These are phyloP conservation scores for Starmerella kuoi DNA, from an alignment of 805 yeast genomes.

Conservation along the genomic window DNA sequence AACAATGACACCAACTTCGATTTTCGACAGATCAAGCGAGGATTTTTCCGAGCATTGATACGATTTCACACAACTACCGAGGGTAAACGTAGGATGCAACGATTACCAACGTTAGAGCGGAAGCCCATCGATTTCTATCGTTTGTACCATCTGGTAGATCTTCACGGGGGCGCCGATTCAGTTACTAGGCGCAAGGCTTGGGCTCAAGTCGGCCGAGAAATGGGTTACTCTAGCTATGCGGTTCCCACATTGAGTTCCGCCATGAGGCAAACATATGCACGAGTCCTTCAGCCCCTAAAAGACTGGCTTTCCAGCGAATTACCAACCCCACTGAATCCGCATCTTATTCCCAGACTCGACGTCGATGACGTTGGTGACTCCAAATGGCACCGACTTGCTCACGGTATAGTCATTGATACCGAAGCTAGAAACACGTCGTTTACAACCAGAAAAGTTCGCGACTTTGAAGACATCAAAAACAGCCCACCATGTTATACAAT, in stretches of 20 bases:
- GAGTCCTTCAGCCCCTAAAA: conserved; percentile 11
- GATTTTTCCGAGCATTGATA: conserved; percentile 14
- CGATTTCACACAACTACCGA: conserved; percentile 8
- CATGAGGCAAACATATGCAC: conserved; percentile 10
- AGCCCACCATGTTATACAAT: not conserved
- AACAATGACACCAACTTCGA: not conserved
- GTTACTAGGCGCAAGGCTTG: conserved; percentile 60
- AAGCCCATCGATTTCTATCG: conserved; percentile 53
- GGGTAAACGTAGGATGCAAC: not conserved
- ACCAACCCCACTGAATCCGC: not conserved
- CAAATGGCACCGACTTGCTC: conserved; percentile 4
- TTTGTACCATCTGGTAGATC: conserved; percentile 43
- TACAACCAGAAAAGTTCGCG: not conserved
- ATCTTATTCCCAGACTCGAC: conserved; percentile 3
- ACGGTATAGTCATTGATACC: conserved; percentile 9
- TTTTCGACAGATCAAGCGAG: conserved; percentile 4
- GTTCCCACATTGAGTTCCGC: conserved; percentile 13
- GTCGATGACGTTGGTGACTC: conserved; percentile 8
- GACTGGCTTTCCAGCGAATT: conserved; percentile 9
- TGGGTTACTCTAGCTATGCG: conserved; percentile 55
- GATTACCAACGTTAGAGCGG: conserved; percentile 52
- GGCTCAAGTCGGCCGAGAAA: conserved; percentile 74
- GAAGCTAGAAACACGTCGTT: not conserved
- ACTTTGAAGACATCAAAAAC: not conserved
- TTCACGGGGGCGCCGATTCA: conserved; percentile 53